These are phyloP conservation scores for Phaeophleospora eucalypticola DNA, from an alignment of 2,329 filamentous ascomycete species.

Conservation along the genomic window DNA sequence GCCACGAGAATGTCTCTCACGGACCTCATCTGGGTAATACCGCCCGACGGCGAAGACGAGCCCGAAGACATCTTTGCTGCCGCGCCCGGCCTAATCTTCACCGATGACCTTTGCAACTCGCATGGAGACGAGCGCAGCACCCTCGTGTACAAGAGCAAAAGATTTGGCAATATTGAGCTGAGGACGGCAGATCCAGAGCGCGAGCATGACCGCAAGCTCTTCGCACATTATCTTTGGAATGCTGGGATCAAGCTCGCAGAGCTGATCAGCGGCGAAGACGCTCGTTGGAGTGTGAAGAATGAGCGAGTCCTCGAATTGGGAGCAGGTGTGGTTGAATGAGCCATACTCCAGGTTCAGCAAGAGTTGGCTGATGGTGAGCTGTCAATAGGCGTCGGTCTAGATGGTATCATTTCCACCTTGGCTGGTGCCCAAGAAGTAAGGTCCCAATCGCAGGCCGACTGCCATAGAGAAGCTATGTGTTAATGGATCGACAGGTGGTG, in stretches of 20 bases:
- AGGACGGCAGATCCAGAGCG: conserved; percentile 43
- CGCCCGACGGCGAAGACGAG: conserved; percentile 19
- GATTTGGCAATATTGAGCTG: conserved; percentile 39
- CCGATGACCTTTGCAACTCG: conserved; percentile 62
- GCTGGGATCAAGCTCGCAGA: conserved; percentile 48
- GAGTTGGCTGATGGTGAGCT: conserved; percentile 18
- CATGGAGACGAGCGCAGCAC: conserved; percentile 60
- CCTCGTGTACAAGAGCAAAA: conserved; percentile 51
- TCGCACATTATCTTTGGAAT: conserved; percentile 73
- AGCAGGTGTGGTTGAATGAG: conserved; percentile 52
- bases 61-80: conserved; percentile 48
- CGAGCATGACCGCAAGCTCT: conserved; percentile 57
- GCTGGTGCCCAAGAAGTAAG: conserved; percentile 43
- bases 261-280: conserved; percentile 34
- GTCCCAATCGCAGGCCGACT: background rate
- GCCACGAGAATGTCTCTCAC: conserved; percentile 23
- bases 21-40: conserved; percentile 27
- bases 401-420: conserved; percentile 44
- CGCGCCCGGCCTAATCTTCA: conserved; percentile 61
- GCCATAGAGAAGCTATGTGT: background rate
- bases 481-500: conserved; percentile 40
- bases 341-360: conserved; percentile 20
- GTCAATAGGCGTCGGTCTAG: conserved; percentile 42
- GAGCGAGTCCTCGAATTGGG: conserved; percentile 61
- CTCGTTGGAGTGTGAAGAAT: conserved; percentile 48